Evolutionary conservation across 2,329 filamentous ascomycete species (phyloP).

Genomic region (Xylariales sp.): DNA sequence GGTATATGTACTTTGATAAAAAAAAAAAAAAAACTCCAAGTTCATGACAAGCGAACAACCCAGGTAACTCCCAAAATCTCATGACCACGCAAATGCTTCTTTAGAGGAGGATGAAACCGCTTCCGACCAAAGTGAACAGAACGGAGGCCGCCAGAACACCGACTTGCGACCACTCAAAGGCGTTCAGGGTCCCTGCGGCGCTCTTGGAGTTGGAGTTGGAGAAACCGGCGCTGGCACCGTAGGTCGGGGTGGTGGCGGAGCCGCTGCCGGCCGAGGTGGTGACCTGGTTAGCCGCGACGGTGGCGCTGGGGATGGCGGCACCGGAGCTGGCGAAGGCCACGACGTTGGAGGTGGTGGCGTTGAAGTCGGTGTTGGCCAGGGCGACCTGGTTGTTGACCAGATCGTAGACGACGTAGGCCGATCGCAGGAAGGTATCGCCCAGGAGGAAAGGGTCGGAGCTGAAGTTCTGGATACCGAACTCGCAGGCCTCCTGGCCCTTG

Average conservation of each 20-base stretch:
- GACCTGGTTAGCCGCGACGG: slow-evolving; percentile 33
- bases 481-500: slow-evolving; percentile 42
- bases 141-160: slow-evolving; percentile 23
- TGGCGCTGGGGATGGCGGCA: slow-evolving; percentile 47
- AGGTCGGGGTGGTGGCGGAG: slow-evolving; percentile 21
- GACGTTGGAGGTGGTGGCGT: slow-evolving; percentile 44
- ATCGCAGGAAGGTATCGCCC: slow-evolving; percentile 56
- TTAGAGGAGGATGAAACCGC: slow-evolving; percentile 24
- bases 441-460: slow-evolving; percentile 39
- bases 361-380: slow-evolving; percentile 52
- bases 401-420: slow-evolving; percentile 58
- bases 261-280: slow-evolving; percentile 17
- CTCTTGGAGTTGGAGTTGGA: slow-evolving; percentile 14
- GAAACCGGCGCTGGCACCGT: slow-evolving; percentile 32
- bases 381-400: slow-evolving; percentile 53
- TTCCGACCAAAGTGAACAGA: slow-evolving; percentile 26
- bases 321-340: slow-evolving; percentile 45
- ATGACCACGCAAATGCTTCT: no score
- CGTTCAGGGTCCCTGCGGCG: slow-evolving; percentile 11
- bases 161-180: slow-evolving; percentile 17
- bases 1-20: no score
- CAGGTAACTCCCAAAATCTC: no score
- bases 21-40: no score
- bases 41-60: no score
- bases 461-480: slow-evolving; percentile 53